Base-by-base conservation (phyloP, 2,329 filamentous ascomycete species). In the Gnomoniopsis smithogilvyi region DNA sequence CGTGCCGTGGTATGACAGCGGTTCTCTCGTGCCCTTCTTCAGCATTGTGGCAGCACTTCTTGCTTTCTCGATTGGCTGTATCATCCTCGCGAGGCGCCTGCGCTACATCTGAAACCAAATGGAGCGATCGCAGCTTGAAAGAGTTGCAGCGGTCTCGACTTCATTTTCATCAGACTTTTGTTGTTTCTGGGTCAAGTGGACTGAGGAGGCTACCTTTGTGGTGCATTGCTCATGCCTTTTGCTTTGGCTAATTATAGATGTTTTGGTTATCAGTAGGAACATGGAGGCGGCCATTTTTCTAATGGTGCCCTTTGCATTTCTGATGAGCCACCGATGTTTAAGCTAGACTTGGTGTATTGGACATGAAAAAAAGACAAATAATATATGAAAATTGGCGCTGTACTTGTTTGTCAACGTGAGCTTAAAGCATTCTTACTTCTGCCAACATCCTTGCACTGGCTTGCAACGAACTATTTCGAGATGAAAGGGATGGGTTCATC, bases 1-100 rank as follows among this genome's bases (percentile, higher is more conserved):
- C 3, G 88, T 95, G 17, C 91, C 91, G 0, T 92, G 87, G 57
- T 69, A 76, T 22, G 72, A 72, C 21, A 68, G 72, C 64, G 80
- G 80, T 1, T 78, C 78, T 41, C 79, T 93, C 33, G 73, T 77
- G 3, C 72, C 78, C 2, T 86, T 87, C 65, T 80, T 79, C 57
- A 72, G 70, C n/a, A 80, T 82, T 45, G 70, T 82, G 41, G 74
- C 70, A 15, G 76, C 76, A 58, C 81, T 93, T 65, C 68, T 84
- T 17, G 63, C 76, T 19, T 80, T 87, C 60, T 82, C 79, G 51
- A 62, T 77, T 14, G 51, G 80, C 2, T 77, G 79, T 50, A 64
- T 85, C 19, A 56, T 72, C 4, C 67, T 77, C 65, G 83, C 83
- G 15, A 73, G 80, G 53, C 70, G 69, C 58, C 64, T 71, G 51